Evolutionary conservation across 75 land plant genomes (phyloP), one percentile per base, ranked within the genome.

Genomic region (Isoetes taiwanensis): DNA sequence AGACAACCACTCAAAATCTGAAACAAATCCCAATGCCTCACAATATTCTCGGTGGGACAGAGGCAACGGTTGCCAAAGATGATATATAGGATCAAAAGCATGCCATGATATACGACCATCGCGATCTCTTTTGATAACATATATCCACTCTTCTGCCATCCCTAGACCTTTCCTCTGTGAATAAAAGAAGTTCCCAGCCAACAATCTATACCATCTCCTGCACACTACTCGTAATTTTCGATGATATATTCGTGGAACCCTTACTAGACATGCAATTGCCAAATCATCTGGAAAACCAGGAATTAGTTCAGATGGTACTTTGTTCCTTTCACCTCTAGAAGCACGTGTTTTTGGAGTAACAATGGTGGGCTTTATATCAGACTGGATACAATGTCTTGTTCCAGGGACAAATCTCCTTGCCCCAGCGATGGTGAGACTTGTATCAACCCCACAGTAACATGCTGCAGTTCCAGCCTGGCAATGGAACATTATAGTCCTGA

Each of bases 211-310:
- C 73, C 78, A 80, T 11, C 84, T 42, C 31, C 72, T 72, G 54
- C 72, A 86, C 52, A 86, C 91, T 16, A 42, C 57, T 19, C 76
- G 62, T 21, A 83, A 76, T n/a, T 58, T 64, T 8, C 69, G 58
- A 68, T 86, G 83, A 60, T 56, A 58, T 37, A 59, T 52, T 16
- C 66, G 57, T 0, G 87, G 83, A 10, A 75, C 69, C 1, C 87
- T 61, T 11, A 82, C 82, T 21, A 86, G 56, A 58, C 72, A 68
- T 23, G 71, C 75, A 2, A 83, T 28, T 6, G 81, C 75, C 20
- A 86, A 48, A 55, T 83, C 91, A 70, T 86, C 71, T 35, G 91
- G 83, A 12, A 86, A 74, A 34, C 71, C 71, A 0, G 86, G 86
- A 43, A 86, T 54, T 4, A 86, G 64, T 26, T 81, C 73, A 20